Conservation (phyloP, 2,329 filamentous ascomycete genomes). For the Neocucurbitaria cava region DNA sequence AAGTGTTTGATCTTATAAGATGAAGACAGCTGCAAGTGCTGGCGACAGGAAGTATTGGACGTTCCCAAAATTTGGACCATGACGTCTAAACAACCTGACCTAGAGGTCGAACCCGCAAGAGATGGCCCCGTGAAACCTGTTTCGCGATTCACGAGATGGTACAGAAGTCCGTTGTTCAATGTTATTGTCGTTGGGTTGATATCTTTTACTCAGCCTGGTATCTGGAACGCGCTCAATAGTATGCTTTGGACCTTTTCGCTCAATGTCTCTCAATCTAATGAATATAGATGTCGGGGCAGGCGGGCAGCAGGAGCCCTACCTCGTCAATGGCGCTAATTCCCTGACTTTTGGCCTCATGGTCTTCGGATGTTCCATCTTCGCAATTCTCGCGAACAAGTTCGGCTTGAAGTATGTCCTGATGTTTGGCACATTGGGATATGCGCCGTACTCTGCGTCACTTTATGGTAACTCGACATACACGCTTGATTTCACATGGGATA, state of each 20-base stretch:
- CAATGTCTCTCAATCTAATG: constrained; percentile 2
- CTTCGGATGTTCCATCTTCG: constrained; percentile 34
- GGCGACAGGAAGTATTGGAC: neutral
- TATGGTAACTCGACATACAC: constrained; percentile 2
- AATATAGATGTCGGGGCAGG: constrained; percentile 38
- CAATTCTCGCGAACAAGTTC: constrained; percentile 35
- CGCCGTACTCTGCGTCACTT: constrained; percentile 36
- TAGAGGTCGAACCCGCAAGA: constrained; percentile 12
- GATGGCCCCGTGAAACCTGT: constrained; percentile 12
- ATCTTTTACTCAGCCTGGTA: constrained; percentile 56
- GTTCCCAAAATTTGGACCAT: constrained; percentile 4
- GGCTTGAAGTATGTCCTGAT: constrained; percentile 48
- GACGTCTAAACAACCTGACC: constrained; percentile 23
- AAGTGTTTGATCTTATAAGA: neutral
- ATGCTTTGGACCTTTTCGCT: constrained; percentile 16
- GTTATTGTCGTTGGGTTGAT: constrained; percentile 55
- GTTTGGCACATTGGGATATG: constrained; percentile 40
- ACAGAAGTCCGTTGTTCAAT: constrained; percentile 57
- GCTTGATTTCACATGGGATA: neutral
- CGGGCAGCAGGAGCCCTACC: constrained; percentile 42
- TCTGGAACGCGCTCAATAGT: constrained; percentile 57
- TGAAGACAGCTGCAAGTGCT: neutral
- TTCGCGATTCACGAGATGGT: constrained; percentile 38
- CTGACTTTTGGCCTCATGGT: constrained; percentile 57
- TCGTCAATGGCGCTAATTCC: constrained; percentile 53